Percentiles rank a stretch among this genome's conserved stretches.
Conservation (phyloP, 2,329 filamentous ascomycete species). For the Aspergillus sp. region DNA sequence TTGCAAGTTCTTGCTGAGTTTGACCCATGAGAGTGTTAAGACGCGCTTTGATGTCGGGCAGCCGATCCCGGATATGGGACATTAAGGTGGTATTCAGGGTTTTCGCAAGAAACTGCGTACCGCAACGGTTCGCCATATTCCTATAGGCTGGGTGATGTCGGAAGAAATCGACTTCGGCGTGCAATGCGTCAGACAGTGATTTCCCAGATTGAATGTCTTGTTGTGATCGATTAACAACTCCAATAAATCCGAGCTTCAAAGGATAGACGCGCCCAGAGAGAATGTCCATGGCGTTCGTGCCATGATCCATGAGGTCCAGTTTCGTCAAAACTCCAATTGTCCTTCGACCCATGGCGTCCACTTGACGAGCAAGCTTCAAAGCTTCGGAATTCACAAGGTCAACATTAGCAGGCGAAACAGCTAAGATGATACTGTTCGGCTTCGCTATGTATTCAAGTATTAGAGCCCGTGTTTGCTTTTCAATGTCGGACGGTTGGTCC, state of each 20-base stretch:
- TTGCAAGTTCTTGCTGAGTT: conserved; percentile 95
- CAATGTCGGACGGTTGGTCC: conserved; percentile 95
- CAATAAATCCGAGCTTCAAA: conserved; percentile 94
- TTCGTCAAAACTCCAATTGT: conserved; percentile 98
- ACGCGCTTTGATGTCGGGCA: conserved; percentile 97
- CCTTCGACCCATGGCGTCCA: conserved; percentile 88
- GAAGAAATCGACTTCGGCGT: conserved; percentile 92
- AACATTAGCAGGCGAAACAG: conserved; percentile 95
- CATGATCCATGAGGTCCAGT: conserved; percentile 97
- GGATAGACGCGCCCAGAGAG: conserved; percentile 96
- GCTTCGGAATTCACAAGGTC: conserved; percentile 98
- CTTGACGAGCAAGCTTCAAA: conserved; percentile 92
- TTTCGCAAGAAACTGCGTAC: conserved; percentile 91
- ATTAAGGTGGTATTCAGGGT: conserved; percentile 94
- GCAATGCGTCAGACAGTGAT: conserved; percentile 86
- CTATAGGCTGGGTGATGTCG: conserved; percentile 94
- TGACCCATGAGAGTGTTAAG: conserved; percentile 99
- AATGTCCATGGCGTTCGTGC: conserved; percentile 96
- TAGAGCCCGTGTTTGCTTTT: conserved; percentile 95
- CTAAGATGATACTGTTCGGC: conserved; percentile 96
- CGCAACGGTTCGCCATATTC: conserved; percentile 91
- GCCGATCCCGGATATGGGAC: conserved; percentile 89
- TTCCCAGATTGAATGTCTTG: conserved; percentile 97
- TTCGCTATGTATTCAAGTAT: conserved; percentile 99
- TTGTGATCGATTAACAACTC: conserved; percentile 95